These are phyloP conservation scores for Colletotrichum chrysophilum DNA, from an alignment of 2,329 filamentous ascomycete species.

Conservation along the genomic window DNA sequence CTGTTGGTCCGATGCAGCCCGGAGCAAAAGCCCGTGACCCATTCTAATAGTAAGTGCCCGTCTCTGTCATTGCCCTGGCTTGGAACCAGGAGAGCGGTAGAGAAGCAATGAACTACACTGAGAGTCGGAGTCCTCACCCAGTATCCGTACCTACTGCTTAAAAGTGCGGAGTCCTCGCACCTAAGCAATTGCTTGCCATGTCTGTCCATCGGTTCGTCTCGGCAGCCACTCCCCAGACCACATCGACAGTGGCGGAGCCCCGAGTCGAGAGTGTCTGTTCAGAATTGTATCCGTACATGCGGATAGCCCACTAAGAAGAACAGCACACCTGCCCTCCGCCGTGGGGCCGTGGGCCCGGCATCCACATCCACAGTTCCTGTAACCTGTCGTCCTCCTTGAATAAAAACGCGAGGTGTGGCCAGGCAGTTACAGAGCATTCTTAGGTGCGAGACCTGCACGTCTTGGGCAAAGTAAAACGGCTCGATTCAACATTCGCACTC, in stretches of 20 bases:
- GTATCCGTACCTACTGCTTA: neutral
- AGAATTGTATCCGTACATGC: neutral
- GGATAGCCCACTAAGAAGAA: neutral
- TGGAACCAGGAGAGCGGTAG: neutral
- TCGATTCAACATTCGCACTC: neutral
- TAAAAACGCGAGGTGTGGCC: neutral
- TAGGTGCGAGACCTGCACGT: neutral
- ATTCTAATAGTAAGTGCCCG: neutral
- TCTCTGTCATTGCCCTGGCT: neutral
- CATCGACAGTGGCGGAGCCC: neutral
- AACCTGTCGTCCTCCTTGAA: neutral
- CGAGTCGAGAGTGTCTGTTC: neutral
- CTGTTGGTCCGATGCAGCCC: neutral
- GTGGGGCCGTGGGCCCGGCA: neutral
- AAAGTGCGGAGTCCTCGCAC: neutral
- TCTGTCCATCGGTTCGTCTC: neutral
- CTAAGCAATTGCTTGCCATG: neutral
- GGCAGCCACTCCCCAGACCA: neutral
- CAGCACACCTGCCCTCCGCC: neutral
- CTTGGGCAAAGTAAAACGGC: neutral
- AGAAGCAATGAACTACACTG: neutral
- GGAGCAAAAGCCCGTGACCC: neutral
- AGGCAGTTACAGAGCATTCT: neutral
- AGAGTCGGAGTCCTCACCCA: neutral
- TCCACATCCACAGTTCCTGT: neutral